Conservation (phyloP, 257 asterid species). For the Ocimum tenuiflorum region DNA sequence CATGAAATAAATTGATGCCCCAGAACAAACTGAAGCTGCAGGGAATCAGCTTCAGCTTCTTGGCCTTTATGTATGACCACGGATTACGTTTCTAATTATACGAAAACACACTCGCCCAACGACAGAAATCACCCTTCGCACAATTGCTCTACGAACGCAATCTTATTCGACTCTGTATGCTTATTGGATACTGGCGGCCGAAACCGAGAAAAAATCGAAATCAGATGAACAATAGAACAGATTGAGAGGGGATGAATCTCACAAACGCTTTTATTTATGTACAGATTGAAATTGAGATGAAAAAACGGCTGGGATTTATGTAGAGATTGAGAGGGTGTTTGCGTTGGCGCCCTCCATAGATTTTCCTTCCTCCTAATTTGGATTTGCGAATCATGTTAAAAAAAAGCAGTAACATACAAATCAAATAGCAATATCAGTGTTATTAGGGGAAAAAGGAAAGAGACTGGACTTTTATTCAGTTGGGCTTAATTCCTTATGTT, state of each 20-base stretch:
- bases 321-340: constrained; percentile 1
- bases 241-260: neutral
- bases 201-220: neutral
- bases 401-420: too few relatives aligned
- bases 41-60: constrained; percentile 31
- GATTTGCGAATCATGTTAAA: too few relatives aligned
- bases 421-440: too few relatives aligned
- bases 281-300: neutral
- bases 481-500: too few relatives aligned
- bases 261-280: neutral
- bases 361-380: neutral
- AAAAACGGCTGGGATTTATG: neutral
- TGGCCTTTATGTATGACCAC: neutral
- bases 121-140: neutral
- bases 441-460: too few relatives aligned
- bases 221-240: neutral
- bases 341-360: constrained; percentile 16
- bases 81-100: neutral
- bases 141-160: neutral
- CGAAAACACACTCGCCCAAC: neutral
- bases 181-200: neutral
- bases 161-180: neutral
- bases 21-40: constrained; percentile 32
- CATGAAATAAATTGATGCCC: constrained; percentile 16
- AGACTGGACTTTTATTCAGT: too few relatives aligned